Evolutionary conservation across 495 filamentous ascomycete species (phyloP).

Genomic region (Platismatia glauca): DNA sequence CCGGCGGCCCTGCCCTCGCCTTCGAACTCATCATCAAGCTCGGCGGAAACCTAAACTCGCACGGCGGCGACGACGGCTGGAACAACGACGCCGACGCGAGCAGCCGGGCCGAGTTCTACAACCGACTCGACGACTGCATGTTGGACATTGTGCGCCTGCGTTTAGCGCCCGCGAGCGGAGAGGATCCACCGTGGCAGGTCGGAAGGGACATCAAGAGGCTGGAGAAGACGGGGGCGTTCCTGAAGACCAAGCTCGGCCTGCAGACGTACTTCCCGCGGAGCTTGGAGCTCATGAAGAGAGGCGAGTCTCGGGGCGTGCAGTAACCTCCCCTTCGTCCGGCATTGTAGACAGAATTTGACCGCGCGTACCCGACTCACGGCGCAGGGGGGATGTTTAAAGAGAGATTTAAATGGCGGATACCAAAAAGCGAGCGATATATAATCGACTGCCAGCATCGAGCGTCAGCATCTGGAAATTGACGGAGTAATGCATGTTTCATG

Average conservation of each 20-base stretch:
- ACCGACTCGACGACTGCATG: conserved; percentile 35
- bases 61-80: conserved; percentile 38
- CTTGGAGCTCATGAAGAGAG: conserved; percentile 36
- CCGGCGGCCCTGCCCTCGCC: conserved; percentile 34
- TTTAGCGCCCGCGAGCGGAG: conserved; percentile 24
- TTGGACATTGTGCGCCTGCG: conserved; percentile 37
- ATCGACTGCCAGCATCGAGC: neutral
- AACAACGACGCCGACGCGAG: conserved; percentile 35
- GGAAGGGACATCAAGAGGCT: conserved; percentile 40
- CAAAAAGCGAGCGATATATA: neutral
- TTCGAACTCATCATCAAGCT: conserved; percentile 46
- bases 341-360: neutral
- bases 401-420: neutral
- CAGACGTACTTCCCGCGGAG: conserved; percentile 40
- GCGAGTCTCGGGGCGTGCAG: conserved; percentile 8
- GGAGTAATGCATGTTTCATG: neutral
- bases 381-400: neutral
- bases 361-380: neutral
- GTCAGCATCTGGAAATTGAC: neutral
- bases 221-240: conserved; percentile 40
- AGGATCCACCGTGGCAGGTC: conserved; percentile 36
- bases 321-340: neutral
- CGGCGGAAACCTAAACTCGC: conserved; percentile 43
- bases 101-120: conserved; percentile 37
- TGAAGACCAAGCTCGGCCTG: conserved; percentile 36